Conservation (phyloP, 768 basidiomycete genomes). For the Hortiboletus flavorubellus region DNA sequence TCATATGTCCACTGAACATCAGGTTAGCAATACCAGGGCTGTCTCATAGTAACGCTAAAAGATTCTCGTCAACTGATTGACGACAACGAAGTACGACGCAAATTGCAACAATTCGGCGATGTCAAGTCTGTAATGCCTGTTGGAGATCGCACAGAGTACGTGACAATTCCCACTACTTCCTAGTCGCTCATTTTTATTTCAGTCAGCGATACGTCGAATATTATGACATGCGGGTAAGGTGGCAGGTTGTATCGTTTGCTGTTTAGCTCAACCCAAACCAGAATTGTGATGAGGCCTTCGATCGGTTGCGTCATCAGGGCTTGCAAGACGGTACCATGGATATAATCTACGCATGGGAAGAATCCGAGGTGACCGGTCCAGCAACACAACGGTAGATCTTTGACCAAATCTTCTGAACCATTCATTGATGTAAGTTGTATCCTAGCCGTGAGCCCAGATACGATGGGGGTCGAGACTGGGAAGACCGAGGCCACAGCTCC, state of each 20-base stretch:
- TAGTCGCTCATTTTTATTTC: slow-evolving; percentile 5
- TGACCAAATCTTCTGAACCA: background rate
- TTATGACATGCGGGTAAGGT: slow-evolving; percentile 79
- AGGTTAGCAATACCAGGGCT: slow-evolving; percentile 73
- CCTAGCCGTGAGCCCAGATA: slow-evolving; percentile 32
- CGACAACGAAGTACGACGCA: slow-evolving; percentile 80
- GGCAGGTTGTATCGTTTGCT: background rate
- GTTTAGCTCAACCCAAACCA: slow-evolving; percentile 28
- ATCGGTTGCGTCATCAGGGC: slow-evolving; percentile 74
- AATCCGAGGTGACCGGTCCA: slow-evolving; percentile 50
- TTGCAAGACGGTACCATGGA: slow-evolving; percentile 87
- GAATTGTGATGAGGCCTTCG: slow-evolving; percentile 77
- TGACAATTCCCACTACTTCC: background rate
- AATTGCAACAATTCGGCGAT: slow-evolving; percentile 88
- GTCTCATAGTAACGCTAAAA: slow-evolving; percentile 72
- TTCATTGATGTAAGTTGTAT: slow-evolving; percentile 2
- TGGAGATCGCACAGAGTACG: slow-evolving; percentile 61
- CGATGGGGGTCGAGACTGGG: slow-evolving; percentile 47
- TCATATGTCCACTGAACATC: slow-evolving; percentile 8
- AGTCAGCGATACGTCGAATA: slow-evolving; percentile 94
- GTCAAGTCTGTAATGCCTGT: slow-evolving; percentile 75
- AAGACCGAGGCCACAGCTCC: slow-evolving; percentile 36
- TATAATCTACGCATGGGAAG: slow-evolving; percentile 83
- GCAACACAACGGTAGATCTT: slow-evolving; percentile 38
- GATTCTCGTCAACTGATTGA: slow-evolving; percentile 73